Base-by-base conservation (phyloP, 176 grass and related monocot genomes). In the Phragmites australis region DNA sequence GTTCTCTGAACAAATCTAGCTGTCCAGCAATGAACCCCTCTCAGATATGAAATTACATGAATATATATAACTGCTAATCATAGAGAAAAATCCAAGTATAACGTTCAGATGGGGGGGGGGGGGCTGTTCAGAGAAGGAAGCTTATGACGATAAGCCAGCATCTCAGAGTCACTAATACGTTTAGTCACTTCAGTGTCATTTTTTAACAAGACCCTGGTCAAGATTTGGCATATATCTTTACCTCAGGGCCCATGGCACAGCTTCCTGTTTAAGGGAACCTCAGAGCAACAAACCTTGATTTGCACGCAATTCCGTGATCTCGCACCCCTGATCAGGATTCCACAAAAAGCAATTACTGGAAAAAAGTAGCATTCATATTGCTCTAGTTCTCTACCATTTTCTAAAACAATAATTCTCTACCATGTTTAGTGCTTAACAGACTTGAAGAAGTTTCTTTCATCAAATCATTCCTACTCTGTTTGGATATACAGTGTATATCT, bases 81-180 rank as follows among this genome's bases (percentile, higher is more conserved):
- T n/a, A n/a, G n/a, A n/a, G n/a, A n/a, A 74, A 49, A 57, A 57
- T 55, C 65, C 74, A 41, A 78, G 74, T 72, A 72, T n/a, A 72
- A 65, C 10, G 52, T 81, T 76, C 70, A 85, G 70, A 76, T 52
- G n/a, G n/a, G n/a, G 70, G 62, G 30, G 58, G 9, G 15, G 21
- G 18, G 3, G 17, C 31, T 74, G 61, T 59, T 75, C 52, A 84
- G 68, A 88, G 80, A 73, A 68, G 49, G 68, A 66, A 61, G 87
- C 37, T 80, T 81, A 75, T 10, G 76, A 14, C 30, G 76, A 87
- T 82, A 37, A 89, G 81, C 44, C 21, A 68, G 81, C 87, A 89
- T 89, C 87, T 88, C 40, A 80, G 54, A 17, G 68, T 84, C 53
- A 80, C 87, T 81, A 84, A 74, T 79, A 84, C 7, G 76, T 75